Evolutionary conservation across 768 basidiomycete species (phyloP).

Genomic region (Calocera cornea): DNA sequence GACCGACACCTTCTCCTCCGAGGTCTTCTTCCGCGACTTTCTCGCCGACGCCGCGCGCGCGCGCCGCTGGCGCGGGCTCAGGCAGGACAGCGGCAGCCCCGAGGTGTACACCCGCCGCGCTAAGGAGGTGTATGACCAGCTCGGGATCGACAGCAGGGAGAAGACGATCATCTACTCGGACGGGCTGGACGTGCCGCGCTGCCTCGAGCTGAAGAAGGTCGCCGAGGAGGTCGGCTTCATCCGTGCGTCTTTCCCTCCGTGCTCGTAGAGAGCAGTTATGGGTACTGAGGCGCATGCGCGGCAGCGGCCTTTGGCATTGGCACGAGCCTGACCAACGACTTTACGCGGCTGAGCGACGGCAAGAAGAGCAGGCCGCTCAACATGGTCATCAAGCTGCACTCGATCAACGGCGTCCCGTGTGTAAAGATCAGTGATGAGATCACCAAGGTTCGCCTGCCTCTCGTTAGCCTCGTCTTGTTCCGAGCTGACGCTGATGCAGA

Average conservation of each 20-base stretch:
- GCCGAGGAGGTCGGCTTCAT: constrained; percentile 60
- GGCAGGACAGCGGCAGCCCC: constrained; percentile 92
- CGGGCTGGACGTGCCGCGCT: constrained; percentile 55
- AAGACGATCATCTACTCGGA: constrained; percentile 82
- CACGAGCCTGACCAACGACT: constrained; percentile 85
- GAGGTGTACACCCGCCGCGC: constrained; percentile 63
- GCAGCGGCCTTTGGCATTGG: constrained; percentile 87
- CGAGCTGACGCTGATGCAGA: constrained; percentile 33
- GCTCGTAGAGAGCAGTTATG: too few species aligned
- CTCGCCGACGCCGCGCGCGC: constrained; percentile 38
- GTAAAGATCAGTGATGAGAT: constrained; percentile 91
- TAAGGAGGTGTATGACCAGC: constrained; percentile 51
- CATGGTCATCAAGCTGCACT: constrained; percentile 85
- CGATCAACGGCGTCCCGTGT: constrained; percentile 59
- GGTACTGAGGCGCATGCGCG: constrained; percentile 7
- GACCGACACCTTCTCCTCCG: constrained; percentile 89
- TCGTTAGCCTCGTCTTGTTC: background rate
- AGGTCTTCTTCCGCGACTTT: constrained; percentile 51
- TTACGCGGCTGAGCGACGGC: constrained; percentile 31
- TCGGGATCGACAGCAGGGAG: constrained; percentile 51
- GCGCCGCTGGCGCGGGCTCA: constrained; percentile 60
- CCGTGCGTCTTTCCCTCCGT: constrained; percentile 27
- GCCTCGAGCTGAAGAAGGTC: constrained; percentile 52
- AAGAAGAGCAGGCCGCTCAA: constrained; percentile 72
- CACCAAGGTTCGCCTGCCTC: constrained; percentile 43